Conservation (phyloP, 2,329 filamentous ascomycete species). For the Colletotrichum truncatum region DNA sequence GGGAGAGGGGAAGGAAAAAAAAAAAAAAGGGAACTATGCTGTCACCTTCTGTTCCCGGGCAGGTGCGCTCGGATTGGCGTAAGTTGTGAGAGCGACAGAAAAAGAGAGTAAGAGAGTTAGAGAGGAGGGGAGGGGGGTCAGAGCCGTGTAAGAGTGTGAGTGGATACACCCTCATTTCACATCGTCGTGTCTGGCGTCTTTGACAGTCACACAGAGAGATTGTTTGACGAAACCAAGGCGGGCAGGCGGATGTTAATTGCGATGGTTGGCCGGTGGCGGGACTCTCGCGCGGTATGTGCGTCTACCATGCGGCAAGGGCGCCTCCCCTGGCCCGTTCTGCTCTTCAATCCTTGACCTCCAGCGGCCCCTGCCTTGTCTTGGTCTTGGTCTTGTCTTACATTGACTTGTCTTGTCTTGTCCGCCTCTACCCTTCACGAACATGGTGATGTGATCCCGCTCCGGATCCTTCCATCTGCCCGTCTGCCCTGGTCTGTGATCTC, state of each 20-base stretch:
- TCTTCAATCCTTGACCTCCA: background rate
- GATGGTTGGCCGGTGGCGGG: background rate
- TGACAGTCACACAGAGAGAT: background rate
- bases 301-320: constrained; percentile 26
- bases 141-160: background rate
- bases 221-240: background rate
- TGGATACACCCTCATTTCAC: background rate
- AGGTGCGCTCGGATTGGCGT: background rate
- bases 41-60: background rate
- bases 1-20: background rate
- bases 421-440: no score
- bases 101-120: background rate
- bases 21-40: background rate
- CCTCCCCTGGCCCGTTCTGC: background rate
- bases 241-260: background rate
- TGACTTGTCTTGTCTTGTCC: background rate
- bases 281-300: constrained; percentile 14
- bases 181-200: no score
- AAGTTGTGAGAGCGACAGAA: background rate
- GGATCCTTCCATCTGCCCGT: background rate
- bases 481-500: background rate
- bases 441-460: background rate
- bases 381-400: background rate
- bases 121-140: background rate
- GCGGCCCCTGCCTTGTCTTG: background rate